Evolutionary conservation across 495 filamentous ascomycete species (phyloP).

Genomic region (Trypethelium eluteriae): DNA sequence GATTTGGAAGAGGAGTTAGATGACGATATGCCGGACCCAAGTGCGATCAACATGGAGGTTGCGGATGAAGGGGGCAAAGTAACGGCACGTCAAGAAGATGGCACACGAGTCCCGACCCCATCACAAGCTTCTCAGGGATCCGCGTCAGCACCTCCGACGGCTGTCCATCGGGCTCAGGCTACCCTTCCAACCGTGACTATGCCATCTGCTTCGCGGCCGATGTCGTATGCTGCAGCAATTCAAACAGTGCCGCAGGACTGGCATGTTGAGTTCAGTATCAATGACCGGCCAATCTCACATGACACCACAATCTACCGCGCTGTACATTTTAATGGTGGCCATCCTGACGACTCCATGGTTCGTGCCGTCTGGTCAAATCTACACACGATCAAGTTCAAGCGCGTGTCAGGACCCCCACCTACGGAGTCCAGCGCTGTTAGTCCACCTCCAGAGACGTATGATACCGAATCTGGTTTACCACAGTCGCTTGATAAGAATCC

Average conservation of each 20-base stretch:
- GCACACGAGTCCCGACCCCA: slow-evolving; percentile 81
- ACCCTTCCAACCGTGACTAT: slow-evolving; percentile 19
- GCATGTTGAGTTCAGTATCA: slow-evolving; percentile 94
- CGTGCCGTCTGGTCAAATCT: slow-evolving; percentile 82
- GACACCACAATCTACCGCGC: slow-evolving; percentile 96
- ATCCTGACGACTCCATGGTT: slow-evolving; percentile 57
- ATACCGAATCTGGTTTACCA: slow-evolving; percentile 56
- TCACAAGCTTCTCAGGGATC: slow-evolving; percentile 53
- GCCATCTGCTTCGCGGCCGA: slow-evolving; percentile 42
- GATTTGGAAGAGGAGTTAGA: slow-evolving; percentile 87
- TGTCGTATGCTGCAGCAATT: slow-evolving; percentile 79
- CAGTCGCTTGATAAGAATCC: slow-evolving; percentile 77
- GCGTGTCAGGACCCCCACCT: slow-evolving; percentile 80
- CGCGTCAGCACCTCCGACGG: slow-evolving; percentile 42
- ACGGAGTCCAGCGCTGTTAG: slow-evolving; percentile 63
- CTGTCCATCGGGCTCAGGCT: slow-evolving; percentile 23
- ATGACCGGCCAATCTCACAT: slow-evolving; percentile 71
- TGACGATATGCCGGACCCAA: slow-evolving; percentile 67
- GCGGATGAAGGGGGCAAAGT: slow-evolving; percentile 75
- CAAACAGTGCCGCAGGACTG: slow-evolving; percentile 80
- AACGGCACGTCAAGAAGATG: slow-evolving; percentile 94
- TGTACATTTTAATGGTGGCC: slow-evolving; percentile 64
- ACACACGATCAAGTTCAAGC: slow-evolving; percentile 86
- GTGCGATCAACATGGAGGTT: slow-evolving; percentile 88
- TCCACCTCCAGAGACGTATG: slow-evolving; percentile 39